Base-by-base conservation (phyloP, 2,329 filamentous ascomycete genomes). In the Ustilaginoidea virens region DNA sequence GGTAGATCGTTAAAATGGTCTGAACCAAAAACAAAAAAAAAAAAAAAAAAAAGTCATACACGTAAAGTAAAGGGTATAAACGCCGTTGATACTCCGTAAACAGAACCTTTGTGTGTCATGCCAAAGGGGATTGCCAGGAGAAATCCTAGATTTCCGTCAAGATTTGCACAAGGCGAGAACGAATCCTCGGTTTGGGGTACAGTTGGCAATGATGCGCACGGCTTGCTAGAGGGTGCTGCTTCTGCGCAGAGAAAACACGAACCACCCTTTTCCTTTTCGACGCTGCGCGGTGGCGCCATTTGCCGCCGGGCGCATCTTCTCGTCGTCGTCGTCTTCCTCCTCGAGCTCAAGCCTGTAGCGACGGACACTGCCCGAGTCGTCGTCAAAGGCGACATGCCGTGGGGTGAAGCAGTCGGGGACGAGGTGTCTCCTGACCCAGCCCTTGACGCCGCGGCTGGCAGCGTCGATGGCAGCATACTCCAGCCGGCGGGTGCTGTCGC, bases 391-490 rank as follows among this genome's bases (percentile, higher is more conserved):
- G 9, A 71, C 47, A 27, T 63, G 60, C 23, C 63, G 53, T 9
- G 69, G 63, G 2, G 69, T 51, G 32, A 76, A 65, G 47, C 71
- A 76, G 35, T 72, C 67, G 0, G 72, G 72, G 4, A 76, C 55
- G 6, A 75, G 46, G 39, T 66, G 58, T 24, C 62, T 58, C 44
- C 65, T 56, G 19, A 74, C 42, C 64, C 72, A 76, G 9, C 71
- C 72, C 37, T 63, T 63, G 17, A 77, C 56, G 4, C 72, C 72
- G 2, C 60, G 58, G 20, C 61, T 65, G 2, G 71, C 69, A 0
- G 70, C 69, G 28, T 77, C 72, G 23, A 77, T 77, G 31, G 72
- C 72, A 0, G 70, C 72, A 39, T 77, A 77, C 51, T 77, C 72
- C 4, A 74, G 56, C 8, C 69, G 58, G 4, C 72, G 60, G 0